These are phyloP conservation scores for Stenogyne calaminthoides DNA, from an alignment of 305 asterid genomes.

Conservation along the genomic window DNA sequence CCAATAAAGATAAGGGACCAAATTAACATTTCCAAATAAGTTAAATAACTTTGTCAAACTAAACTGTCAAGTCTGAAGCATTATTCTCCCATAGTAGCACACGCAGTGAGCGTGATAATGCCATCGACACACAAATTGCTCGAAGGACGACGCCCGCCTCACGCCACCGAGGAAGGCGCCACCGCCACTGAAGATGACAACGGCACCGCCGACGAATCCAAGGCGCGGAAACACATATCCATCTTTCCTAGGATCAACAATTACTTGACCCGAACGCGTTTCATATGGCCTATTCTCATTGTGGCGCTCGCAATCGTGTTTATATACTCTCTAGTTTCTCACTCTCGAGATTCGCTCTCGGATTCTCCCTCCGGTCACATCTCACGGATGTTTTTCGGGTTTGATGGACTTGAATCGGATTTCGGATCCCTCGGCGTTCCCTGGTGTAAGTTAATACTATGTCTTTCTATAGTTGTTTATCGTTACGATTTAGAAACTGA, in stretches of 20 bases:
- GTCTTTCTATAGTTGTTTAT: neutral
- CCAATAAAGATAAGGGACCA: too few relatives aligned
- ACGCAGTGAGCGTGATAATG: constrained; percentile 35
- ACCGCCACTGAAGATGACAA: constrained; percentile 42
- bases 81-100: constrained; percentile 20
- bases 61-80: constrained; percentile 11
- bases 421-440: constrained; percentile 97
- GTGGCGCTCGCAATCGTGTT: constrained; percentile 46
- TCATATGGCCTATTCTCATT: constrained; percentile 60
- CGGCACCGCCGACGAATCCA: constrained; percentile 67
- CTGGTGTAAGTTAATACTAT: constrained; percentile 65
- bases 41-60: neutral
- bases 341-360: constrained; percentile 63
- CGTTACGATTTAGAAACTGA: neutral
- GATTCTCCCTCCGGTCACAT: constrained; percentile 60
- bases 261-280: constrained; percentile 67
- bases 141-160: constrained; percentile 55
- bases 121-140: constrained; percentile 43
- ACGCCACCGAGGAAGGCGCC: constrained; percentile 39
- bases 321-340: constrained; percentile 42
- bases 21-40: neutral
- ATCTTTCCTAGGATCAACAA: constrained; percentile 44
- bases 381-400: constrained; percentile 66
- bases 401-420: constrained; percentile 72
- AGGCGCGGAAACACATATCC: constrained; percentile 64